Conservation (phyloP, 805 yeast species). For the Barnettozyma salicaria region DNA sequence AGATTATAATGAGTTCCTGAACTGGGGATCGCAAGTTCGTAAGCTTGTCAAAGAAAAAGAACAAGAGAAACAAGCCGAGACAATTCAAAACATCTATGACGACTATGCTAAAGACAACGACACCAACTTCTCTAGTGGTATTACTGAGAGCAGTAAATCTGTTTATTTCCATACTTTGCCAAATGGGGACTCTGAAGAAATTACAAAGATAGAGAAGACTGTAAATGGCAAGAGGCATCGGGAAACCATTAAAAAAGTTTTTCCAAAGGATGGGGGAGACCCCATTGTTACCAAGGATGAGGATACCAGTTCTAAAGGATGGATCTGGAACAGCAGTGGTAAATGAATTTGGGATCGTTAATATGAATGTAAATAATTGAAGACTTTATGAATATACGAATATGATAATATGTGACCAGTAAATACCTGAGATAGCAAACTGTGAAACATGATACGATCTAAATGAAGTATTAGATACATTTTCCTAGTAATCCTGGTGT, state of each 20-base stretch:
- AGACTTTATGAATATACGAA: too few relatives aligned
- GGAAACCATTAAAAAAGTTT: conserved; percentile 33
- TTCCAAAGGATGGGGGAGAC: conserved; percentile 33
- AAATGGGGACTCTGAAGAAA: conserved; percentile 39
- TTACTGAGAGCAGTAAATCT: conserved; percentile 32
- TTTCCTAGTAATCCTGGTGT: too few relatives aligned
- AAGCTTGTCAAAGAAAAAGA: conserved; percentile 37
- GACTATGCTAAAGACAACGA: conserved; percentile 25
- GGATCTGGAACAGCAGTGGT: conserved; percentile 22
- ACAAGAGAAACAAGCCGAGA: conserved; percentile 13
- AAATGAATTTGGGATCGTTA: not conserved
- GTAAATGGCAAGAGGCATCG: conserved; percentile 38
- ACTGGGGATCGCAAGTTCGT: conserved; percentile 59
- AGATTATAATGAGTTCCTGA: conserved; percentile 56
- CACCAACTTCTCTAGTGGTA: conserved; percentile 12
- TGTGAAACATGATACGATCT: too few relatives aligned
- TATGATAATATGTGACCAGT: too few relatives aligned
- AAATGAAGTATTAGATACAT: too few relatives aligned
- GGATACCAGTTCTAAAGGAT: conserved; percentile 9
- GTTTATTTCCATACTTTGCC: conserved; percentile 32
- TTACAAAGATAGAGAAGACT: conserved; percentile 31
- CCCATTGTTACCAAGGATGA: conserved; percentile 23
- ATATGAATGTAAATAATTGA: not conserved
- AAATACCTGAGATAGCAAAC: too few relatives aligned
- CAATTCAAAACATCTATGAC: conserved; percentile 14